Evolutionary conservation across 331 rosid genomes (phyloP).

Genomic region (Dryas integrifolia): DNA sequence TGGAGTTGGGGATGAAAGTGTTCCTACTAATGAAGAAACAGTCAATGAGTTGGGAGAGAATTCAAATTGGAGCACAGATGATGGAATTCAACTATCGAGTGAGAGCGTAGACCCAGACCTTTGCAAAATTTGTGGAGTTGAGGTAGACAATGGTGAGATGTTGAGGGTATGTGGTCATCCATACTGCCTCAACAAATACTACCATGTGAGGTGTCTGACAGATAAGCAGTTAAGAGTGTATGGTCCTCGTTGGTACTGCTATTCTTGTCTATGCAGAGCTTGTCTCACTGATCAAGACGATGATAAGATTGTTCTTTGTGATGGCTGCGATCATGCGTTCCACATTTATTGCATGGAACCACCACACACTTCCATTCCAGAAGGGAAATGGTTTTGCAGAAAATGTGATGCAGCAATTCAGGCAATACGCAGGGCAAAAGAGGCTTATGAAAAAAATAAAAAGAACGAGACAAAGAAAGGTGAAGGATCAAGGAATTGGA

Average conservation of each 20-base stretch:
- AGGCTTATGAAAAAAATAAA: constrained; percentile 41
- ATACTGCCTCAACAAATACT: constrained; percentile 50
- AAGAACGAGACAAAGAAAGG: constrained; percentile 32
- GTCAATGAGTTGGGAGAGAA: constrained; percentile 43
- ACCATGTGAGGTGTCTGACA: constrained; percentile 80
- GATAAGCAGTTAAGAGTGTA: constrained; percentile 50
- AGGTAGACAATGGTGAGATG: constrained; percentile 40
- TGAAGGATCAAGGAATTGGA: constrained; percentile 44
- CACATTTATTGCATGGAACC: constrained; percentile 86
- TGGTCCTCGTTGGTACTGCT: constrained; percentile 76
- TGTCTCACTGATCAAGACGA: constrained; percentile 74
- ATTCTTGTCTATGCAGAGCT: constrained; percentile 80
- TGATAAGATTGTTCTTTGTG: constrained; percentile 69
- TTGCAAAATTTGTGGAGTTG: constrained; percentile 67
- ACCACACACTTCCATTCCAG: constrained; percentile 55
- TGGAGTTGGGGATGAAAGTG: constrained; percentile 39
- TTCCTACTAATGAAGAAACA: constrained; percentile 42
- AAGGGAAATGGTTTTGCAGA: constrained; percentile 80
- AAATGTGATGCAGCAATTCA: constrained; percentile 60
- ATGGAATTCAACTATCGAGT: constrained; percentile 37
- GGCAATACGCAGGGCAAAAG: constrained; percentile 53
- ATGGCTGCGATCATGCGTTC: constrained; percentile 90
- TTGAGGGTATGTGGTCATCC: constrained; percentile 53
- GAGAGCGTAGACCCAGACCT: constrained; percentile 5
- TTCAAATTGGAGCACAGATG: constrained; percentile 44